Conservation (phyloP, 805 yeast genomes). For the Starmerella powellii region DNA sequence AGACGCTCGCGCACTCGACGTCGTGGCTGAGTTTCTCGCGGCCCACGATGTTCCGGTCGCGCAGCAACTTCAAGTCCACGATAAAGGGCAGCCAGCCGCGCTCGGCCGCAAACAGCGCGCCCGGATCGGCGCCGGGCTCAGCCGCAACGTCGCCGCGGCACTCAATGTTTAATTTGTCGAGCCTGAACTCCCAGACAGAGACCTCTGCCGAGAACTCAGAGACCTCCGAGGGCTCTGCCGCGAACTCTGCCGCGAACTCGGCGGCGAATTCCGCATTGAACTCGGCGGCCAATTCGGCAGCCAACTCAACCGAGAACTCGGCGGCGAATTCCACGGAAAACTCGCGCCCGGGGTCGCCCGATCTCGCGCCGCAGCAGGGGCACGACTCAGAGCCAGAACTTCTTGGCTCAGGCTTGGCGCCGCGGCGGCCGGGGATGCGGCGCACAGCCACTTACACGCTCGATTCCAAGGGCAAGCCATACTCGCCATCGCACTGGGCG, state of each 20-base stretch:
- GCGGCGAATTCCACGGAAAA: not conserved
- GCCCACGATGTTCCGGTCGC: slow-evolving; percentile 15
- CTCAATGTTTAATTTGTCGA: not conserved
- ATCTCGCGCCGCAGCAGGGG: not conserved
- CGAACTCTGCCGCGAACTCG: not conserved
- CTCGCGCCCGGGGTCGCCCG: slow-evolving; percentile 6
- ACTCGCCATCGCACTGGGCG: slow-evolving; percentile 5
- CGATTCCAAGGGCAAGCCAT: slow-evolving; percentile 8
- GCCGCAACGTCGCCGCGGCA: not conserved
- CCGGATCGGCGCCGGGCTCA: not conserved
- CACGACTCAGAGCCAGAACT: not conserved
- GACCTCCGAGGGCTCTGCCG: not conserved
- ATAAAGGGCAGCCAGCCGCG: no score
- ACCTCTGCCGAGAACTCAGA: not conserved
- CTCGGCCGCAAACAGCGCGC: not conserved
- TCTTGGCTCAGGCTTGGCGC: not conserved
- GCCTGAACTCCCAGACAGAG: not conserved
- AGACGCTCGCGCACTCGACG: no score
- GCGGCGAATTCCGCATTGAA: not conserved
- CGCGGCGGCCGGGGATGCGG: slow-evolving; percentile 13
- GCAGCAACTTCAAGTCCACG: slow-evolving; percentile 6
- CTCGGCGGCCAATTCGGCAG: slow-evolving; percentile 2
- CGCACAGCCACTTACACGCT: slow-evolving; percentile 12
- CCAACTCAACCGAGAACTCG: not conserved
- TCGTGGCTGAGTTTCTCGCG: slow-evolving; percentile 8